Evolutionary conservation across 208 protist genomes (phyloP), one percentile per base, ranked within the genome.

Genomic region (Eutreptiella sp.): DNA sequence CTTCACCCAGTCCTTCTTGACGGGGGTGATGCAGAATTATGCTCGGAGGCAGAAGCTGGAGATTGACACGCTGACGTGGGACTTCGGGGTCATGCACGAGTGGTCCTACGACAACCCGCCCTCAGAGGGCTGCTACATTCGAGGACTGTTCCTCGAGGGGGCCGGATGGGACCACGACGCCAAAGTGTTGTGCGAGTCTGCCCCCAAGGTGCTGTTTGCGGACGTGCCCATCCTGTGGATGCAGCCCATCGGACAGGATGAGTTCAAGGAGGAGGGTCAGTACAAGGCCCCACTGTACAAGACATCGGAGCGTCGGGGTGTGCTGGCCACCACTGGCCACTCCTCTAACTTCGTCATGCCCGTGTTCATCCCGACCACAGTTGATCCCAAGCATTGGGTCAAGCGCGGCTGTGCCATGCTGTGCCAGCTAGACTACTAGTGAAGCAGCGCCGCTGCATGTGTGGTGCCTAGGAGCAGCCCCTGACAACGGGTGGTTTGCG

Each of bases 271-370:
- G 21, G 46, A 48, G 0, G 71, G 74, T 0, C 59, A 80, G 9
- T 97, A 97, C 74, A 36, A 59, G 26, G 94, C 88, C 70, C 94
- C 94, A 1, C 80, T 90, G 67, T 98, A 97, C 84, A 94, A 94
- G 73, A 96, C 89, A 0, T 88, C 83, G 0, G 87, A 91, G 35
- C 77, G 94, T 34, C 67, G 79, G 9, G 94, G 94, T 54, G 83
- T 90, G 5, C 79, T 98, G 7, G 94, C 90, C 34, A 97, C 94
- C 16, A 97, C 94, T 0, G 94, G 94, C 23, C 94, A 97, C 69
- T 96, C 87, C 26, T 97, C 93, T 47, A 97, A 97, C 66, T 98
- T 96, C 63, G 92, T 98, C 54, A 75, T 98, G 24, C 79, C 81
- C 23, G 77, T 89, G 21, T 75, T 88, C 63, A 65, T 98, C 4